phyloP scores from a whole-genome alignment of 164 flowering plant genomes.

The Warburgia ugandensis region DNA sequence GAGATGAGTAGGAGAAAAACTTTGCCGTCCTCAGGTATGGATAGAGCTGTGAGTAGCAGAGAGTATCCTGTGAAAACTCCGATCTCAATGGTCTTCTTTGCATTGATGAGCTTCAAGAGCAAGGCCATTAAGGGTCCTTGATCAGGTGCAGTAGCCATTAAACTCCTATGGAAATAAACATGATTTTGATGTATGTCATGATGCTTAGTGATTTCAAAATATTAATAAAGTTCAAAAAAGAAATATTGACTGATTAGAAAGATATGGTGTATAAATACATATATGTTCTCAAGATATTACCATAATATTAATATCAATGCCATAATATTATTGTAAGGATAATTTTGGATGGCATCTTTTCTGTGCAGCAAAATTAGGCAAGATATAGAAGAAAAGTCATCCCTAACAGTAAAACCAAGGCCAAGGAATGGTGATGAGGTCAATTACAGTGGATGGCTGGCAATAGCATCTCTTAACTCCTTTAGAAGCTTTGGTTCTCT shows the following conservation, averaged over 20 bases:
- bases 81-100: slow-evolving; percentile 52
- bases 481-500: slow-evolving; percentile 34
- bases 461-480: slow-evolving; percentile 28
- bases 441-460: slow-evolving; percentile 33
- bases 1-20: slow-evolving; percentile 11
- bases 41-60: slow-evolving; percentile 55
- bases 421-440: too few relatives aligned
- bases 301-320: too few relatives aligned
- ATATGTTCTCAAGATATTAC: not conserved
- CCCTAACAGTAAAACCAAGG: too few relatives aligned
- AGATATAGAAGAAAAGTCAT: too few relatives aligned
- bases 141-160: slow-evolving; percentile 44
- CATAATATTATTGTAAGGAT: too few relatives aligned
- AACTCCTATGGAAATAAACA: slow-evolving; percentile 16
- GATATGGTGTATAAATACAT: not conserved
- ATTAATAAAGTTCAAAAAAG: too few relatives aligned
- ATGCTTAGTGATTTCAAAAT: too few relatives aligned
- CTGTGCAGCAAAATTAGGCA: too few relatives aligned
- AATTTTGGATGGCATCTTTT: too few relatives aligned
- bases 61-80: slow-evolving; percentile 73
- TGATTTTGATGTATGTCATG: too few relatives aligned
- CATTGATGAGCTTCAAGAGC: slow-evolving; percentile 36
- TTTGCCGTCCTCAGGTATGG: slow-evolving; percentile 53
- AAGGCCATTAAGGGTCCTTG: slow-evolving; percentile 42
- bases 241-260: not conserved